Evolutionary conservation across 2,329 filamentous ascomycete genomes (phyloP).

Genomic region (Endothia cerciana): DNA sequence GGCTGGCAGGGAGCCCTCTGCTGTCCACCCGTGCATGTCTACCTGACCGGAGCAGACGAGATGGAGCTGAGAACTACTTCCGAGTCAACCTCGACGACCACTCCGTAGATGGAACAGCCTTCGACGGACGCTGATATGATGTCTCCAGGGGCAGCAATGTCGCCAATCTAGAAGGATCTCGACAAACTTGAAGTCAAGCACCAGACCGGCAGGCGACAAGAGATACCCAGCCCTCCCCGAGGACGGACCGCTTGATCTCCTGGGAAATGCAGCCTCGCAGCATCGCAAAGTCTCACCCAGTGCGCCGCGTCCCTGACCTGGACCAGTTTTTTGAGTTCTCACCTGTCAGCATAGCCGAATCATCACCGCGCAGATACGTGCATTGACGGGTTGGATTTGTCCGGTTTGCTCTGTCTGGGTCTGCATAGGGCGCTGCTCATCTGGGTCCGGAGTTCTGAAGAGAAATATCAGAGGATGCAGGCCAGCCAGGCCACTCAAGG

Average conservation of each 20-base stretch:
- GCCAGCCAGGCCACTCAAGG: slow-evolving; percentile 35
- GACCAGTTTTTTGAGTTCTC: not conserved
- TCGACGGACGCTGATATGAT: not conserved
- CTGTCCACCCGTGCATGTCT: not conserved
- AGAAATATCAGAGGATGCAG: slow-evolving; percentile 1
- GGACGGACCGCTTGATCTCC: not conserved
- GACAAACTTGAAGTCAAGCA: not conserved
- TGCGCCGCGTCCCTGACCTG: not conserved
- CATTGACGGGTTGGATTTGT: not conserved
- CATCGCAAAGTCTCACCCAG: not conserved
- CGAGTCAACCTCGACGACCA: not conserved
- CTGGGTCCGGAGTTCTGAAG: not conserved
- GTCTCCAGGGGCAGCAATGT: not conserved
- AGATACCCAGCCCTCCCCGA: not conserved
- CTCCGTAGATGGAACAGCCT: not conserved
- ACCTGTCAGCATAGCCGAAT: no score
- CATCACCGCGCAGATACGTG: not conserved
- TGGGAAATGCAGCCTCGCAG: not conserved
- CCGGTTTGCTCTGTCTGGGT: not conserved
- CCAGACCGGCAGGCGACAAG: not conserved
- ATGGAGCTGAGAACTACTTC: not conserved
- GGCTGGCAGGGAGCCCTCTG: not conserved
- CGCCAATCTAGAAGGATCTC: not conserved
- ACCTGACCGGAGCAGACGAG: not conserved
- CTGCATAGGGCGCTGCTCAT: not conserved